phyloP scores from a whole-genome alignment of 148 eudicot genomes.

The Hydrangea macrophylla region DNA sequence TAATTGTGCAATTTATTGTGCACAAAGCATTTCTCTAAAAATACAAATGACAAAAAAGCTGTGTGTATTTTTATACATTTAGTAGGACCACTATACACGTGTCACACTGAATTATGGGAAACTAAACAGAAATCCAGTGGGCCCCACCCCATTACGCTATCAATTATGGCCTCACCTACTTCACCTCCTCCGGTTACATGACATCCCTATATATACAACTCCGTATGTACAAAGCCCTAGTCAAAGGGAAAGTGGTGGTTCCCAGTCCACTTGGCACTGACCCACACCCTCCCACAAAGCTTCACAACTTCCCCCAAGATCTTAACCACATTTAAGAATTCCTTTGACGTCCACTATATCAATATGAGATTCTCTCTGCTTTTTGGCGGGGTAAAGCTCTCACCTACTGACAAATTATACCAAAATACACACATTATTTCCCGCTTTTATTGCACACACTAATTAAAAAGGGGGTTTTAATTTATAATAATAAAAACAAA shows the following conservation, averaged over 20 bases:
- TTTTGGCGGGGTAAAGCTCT: conserved; percentile 45
- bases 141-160: no score
- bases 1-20: no score
- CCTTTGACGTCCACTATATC: conserved; percentile 63
- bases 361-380: conserved; percentile 29
- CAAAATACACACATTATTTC: conserved; percentile 3
- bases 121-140: no score
- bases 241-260: conserved; percentile 16
- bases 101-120: no score
- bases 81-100: no score
- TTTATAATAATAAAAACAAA: neutral
- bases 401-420: conserved; percentile 8
- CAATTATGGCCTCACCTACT: no score
- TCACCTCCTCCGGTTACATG: no score
- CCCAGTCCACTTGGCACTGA: conserved; percentile 1
- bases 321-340: conserved; percentile 52
- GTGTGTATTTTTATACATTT: no score
- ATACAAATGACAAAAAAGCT: no score
- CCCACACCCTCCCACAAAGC: conserved; percentile 4
- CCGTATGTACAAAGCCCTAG: neutral
- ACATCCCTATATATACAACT: no score
- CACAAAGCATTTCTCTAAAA: no score
- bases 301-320: neutral
- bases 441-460: conserved; percentile 19
- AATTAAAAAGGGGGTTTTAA: conserved; percentile 12